Evolutionary conservation across 495 filamentous ascomycete genomes (phyloP).

Genomic region (Penicillium coprophilum): DNA sequence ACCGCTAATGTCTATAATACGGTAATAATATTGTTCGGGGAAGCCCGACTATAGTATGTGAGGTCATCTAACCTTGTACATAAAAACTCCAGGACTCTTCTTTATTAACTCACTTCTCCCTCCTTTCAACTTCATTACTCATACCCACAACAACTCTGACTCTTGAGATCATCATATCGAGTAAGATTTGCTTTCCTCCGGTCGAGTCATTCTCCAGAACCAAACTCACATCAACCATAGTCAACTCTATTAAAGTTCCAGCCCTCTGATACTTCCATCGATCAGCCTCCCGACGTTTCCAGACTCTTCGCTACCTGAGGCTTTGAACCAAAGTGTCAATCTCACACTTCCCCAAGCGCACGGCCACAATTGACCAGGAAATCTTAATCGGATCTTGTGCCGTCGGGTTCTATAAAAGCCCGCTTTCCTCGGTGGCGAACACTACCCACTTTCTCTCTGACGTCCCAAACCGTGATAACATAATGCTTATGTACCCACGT

Average conservation of each 20-base stretch:
- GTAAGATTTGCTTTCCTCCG: slow-evolving; percentile 18
- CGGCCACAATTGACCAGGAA: slow-evolving; percentile 23
- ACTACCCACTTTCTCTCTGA: slow-evolving; percentile 30
- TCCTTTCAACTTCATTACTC: slow-evolving; percentile 22
- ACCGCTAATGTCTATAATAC: slow-evolving; percentile 1
- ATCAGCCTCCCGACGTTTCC: slow-evolving; percentile 39
- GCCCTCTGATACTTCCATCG: slow-evolving; percentile 11
- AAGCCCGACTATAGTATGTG: slow-evolving; percentile 8
- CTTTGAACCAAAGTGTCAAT: slow-evolving; percentile 14
- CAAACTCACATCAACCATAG: slow-evolving; percentile 18
- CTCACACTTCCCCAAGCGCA: slow-evolving; percentile 9
- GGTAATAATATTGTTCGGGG: slow-evolving; percentile 3
- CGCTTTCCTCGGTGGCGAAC: slow-evolving; percentile 38
- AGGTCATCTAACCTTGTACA: slow-evolving; percentile 4
- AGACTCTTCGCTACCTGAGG: slow-evolving; percentile 32
- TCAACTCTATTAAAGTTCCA: slow-evolving; percentile 22
- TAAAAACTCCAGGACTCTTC: background rate
- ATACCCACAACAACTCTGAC: slow-evolving; percentile 16
- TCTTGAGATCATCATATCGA: slow-evolving; percentile 15
- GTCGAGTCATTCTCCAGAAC: slow-evolving; percentile 26
- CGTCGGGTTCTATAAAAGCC: slow-evolving; percentile 36
- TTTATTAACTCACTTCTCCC: slow-evolving; percentile 20
- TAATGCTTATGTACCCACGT: slow-evolving; percentile 52
- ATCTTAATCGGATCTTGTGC: slow-evolving; percentile 31
- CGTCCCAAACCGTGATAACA: slow-evolving; percentile 38